Percentiles rank a stretch among this genome's conserved stretches.
Conservation (phyloP, 345 rosid genomes). For the Lepidium didymum region DNA sequence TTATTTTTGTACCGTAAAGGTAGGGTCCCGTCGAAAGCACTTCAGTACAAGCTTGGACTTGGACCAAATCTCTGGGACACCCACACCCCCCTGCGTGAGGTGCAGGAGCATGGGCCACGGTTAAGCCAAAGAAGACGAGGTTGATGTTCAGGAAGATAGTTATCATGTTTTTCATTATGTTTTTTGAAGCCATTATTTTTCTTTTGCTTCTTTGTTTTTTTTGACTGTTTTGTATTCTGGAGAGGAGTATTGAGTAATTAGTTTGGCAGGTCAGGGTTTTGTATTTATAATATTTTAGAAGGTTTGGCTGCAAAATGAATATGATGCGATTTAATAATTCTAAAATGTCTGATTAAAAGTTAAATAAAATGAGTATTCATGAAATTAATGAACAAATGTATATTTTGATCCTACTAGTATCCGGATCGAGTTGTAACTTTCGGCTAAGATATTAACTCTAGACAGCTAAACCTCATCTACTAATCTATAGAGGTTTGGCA, state of each 20-base stretch:
- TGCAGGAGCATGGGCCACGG: background rate
- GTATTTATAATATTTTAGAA: background rate
- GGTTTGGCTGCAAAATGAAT: too few species aligned
- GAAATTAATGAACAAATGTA: background rate
- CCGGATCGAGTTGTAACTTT: background rate
- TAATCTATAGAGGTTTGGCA: conserved; percentile 1
- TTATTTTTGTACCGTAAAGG: background rate
- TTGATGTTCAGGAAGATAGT: conserved; percentile 9
- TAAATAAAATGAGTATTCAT: background rate
- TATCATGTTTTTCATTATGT: background rate
- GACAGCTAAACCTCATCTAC: background rate
- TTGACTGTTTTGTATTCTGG: background rate
- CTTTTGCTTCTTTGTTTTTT: background rate
- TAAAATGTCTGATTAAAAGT: background rate
- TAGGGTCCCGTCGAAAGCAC: background rate
- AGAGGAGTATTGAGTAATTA: background rate
- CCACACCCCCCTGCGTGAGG: background rate
- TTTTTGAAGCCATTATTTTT: background rate
- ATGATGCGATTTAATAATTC: too few species aligned
- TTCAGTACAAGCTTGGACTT: background rate
- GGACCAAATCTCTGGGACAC: background rate
- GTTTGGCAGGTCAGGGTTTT: background rate
- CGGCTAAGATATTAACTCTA: background rate
- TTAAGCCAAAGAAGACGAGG: conserved; percentile 13
- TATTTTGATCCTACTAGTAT: background rate